Evolutionary conservation across 1,284 basidiomycete genomes (phyloP).

Genomic region (Cystobasidiaceae sp.): DNA sequence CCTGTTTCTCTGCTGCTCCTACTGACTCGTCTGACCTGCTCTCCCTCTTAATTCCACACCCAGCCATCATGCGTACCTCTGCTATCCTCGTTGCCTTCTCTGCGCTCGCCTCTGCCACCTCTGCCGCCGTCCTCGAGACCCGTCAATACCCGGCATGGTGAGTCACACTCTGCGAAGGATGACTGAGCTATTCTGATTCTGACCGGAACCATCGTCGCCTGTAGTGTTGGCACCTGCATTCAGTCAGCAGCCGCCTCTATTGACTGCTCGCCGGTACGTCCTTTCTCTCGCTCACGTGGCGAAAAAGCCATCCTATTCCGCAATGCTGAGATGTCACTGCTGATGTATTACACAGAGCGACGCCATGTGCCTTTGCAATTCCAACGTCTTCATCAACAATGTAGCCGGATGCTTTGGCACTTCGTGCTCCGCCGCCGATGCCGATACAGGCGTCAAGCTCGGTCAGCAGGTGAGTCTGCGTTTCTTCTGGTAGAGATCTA

Average conservation of each 20-base stretch:
- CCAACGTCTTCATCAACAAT: constrained; percentile 17
- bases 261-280: too few relatives aligned
- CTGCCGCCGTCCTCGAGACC: constrained; percentile 12
- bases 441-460: constrained; percentile 10
- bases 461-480: constrained; percentile 10
- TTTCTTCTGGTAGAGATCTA: not conserved
- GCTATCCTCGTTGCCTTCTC: constrained; percentile 1
- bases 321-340: too few relatives aligned
- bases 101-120: constrained; percentile 6
- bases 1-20: not conserved
- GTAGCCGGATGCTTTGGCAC: constrained; percentile 21
- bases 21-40: not conserved
- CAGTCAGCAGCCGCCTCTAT: not conserved
- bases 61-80: constrained; percentile 14
- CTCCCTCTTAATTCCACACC: not conserved
- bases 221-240: constrained; percentile 11
- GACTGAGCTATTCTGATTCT: not conserved
- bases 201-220: not conserved
- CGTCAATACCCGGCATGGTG: constrained; percentile 29
- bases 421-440: constrained; percentile 13
- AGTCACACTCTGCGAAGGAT: not conserved
- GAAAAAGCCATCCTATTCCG: too few relatives aligned
- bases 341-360: too few relatives aligned
- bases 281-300: too few relatives aligned
- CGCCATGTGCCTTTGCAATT: constrained; percentile 23